Percentiles rank a stretch among this genome's conserved stretches.
Evolutionary conservation across 2,329 filamentous ascomycete genomes (phyloP).

Genomic region (Aureobasidium zeae): DNA sequence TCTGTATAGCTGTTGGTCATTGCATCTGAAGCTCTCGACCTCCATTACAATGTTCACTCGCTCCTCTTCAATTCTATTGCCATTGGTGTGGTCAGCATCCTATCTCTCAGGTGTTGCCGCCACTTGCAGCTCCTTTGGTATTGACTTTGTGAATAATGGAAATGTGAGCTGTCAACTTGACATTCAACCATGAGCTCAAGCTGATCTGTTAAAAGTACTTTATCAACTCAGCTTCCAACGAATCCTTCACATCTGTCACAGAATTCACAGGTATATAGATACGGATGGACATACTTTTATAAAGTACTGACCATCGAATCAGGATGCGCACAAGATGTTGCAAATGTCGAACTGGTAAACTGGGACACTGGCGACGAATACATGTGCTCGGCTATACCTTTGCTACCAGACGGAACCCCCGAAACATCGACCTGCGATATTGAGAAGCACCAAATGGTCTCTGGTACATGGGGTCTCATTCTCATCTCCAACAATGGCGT

Average conservation of each 20-base stretch:
- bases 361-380: constrained; percentile 18
- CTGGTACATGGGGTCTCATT: constrained; percentile 18
- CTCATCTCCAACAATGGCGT: constrained; percentile 20
- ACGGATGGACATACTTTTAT: background rate
- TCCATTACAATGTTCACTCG: constrained; percentile 11
- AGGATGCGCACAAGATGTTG: constrained; percentile 18
- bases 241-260: constrained; percentile 19
- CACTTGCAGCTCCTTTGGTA: constrained; percentile 19
- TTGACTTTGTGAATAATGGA: constrained; percentile 21
- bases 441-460: constrained; percentile 19
- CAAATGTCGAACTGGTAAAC: constrained; percentile 15
- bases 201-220: constrained; percentile 17
- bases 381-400: constrained; percentile 13
- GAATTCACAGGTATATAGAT: constrained; percentile 17
- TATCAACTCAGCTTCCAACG: constrained; percentile 19
- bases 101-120: background rate
- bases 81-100: constrained; percentile 6
- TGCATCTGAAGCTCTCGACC: too few species aligned
- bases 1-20: background rate
- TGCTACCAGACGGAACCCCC: constrained; percentile 12
- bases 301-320: background rate
- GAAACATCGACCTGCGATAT: constrained; percentile 20
- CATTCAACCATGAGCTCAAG: background rate
- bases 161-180: background rate
- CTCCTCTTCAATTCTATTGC: constrained; percentile 5